Conservation (phyloP, 2,329 filamentous ascomycete genomes). For the Coniosporium tulheliwenetii region DNA sequence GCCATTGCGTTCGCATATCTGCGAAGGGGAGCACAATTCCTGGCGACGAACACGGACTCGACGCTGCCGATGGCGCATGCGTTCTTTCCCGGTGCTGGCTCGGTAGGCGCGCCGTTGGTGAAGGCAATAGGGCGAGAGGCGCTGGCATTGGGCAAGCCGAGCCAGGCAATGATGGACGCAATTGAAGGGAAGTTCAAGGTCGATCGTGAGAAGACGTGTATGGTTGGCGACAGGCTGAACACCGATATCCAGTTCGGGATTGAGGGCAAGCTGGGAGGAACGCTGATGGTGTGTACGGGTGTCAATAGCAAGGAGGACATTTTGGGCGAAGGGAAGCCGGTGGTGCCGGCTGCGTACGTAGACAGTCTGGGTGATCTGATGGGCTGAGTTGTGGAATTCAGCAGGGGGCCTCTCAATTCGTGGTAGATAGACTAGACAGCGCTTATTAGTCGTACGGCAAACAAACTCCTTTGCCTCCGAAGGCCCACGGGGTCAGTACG, state of each 20-base stretch:
- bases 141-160: slow-evolving; percentile 77
- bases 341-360: slow-evolving; percentile 69
- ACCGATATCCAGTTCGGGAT: slow-evolving; percentile 95
- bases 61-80: slow-evolving; percentile 69
- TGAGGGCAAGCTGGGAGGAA: slow-evolving; percentile 79
- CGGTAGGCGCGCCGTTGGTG: slow-evolving; percentile 60
- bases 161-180: slow-evolving; percentile 98
- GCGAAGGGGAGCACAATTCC: slow-evolving; percentile 62
- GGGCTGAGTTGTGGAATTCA: slow-evolving; percentile 6
- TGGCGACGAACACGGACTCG: slow-evolving; percentile 87
- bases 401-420: no score
- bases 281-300: slow-evolving; percentile 78
- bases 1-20: slow-evolving; percentile 77
- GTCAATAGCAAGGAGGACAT: slow-evolving; percentile 77
- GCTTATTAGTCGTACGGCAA: no score
- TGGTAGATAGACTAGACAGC: no score
- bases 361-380: slow-evolving; percentile 68
- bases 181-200: slow-evolving; percentile 92
- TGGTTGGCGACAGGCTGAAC: slow-evolving; percentile 87
- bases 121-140: slow-evolving; percentile 50
- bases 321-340: slow-evolving; percentile 49
- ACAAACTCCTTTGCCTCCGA: no score
- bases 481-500: no score
- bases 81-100: slow-evolving; percentile 85
- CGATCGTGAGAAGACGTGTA: slow-evolving; percentile 71